Evolutionary conservation across 2,329 filamentous ascomycete species (phyloP), one percentile per base, ranked within the genome.

Genomic region (Coniochaeta sp.): DNA sequence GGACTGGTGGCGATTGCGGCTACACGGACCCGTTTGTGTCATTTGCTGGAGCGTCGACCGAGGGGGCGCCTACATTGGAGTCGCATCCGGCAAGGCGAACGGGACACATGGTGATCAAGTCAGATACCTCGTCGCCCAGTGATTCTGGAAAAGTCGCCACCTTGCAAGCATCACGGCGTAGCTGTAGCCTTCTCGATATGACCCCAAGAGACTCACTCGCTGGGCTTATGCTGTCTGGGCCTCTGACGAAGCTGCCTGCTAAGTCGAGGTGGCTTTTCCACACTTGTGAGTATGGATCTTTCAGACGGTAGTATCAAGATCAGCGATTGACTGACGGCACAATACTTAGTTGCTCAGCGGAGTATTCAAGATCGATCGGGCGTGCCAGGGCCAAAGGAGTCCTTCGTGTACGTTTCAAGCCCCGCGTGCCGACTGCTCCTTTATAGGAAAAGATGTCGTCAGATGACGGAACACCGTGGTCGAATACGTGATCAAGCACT

Each of bases 1-100:
- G 77, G 59, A 74, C 72, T 60, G 77, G 77, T 61, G 74, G 71
- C 67, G 75, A 75, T 63, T 78, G 77, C 68, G 71, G 65, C 40
- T 73, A 72, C 47, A 61, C 65, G 60, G 65, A 69, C 52, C 63
- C 64, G 40, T 59, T 60, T 34, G 47, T 43, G 24, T 58, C 57
- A n/a, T 52, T 52, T n/a, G 11, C 47, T 24, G 47, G 47, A 52
- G 17, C 47, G n/a, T 28, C 47, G 7, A 31, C 22, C 6, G 47
- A 52, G 24, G 12, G 5, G n/a, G 22, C 1, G 22, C 11, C 22
- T 14, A 17, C 9, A 31, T 22, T 14, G 24, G 47, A 52, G 16
- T 31, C 47, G 12, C 14, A 5, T 31, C 24, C 47, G 22, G 14
- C 47, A 31, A 26, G 7, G 26, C 43, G 43, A 1, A 47, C 43